Evolutionary conservation across 1,284 basidiomycete species (phyloP).

Genomic region (Paramarasmius palmivorus): DNA sequence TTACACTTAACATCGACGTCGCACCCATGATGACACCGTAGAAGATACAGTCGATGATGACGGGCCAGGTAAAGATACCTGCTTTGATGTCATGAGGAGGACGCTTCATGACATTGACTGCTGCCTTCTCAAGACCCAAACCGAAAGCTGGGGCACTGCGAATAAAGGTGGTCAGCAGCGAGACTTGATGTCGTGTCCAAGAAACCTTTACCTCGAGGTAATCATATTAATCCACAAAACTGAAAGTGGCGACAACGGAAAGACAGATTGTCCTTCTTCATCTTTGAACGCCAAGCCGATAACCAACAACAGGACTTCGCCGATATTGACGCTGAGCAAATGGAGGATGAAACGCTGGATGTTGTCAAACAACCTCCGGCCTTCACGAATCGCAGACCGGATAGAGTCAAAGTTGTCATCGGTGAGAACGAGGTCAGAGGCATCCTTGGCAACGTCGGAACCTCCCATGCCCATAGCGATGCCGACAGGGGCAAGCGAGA

Average conservation of each 20-base stretch:
- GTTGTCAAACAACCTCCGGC: slow-evolving; percentile 44
- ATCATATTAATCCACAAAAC: slow-evolving; percentile 60
- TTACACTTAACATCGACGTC: slow-evolving; percentile 4
- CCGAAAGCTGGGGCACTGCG: slow-evolving; percentile 55
- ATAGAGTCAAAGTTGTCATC: slow-evolving; percentile 66
- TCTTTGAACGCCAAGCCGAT: slow-evolving; percentile 75
- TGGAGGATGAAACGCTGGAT: slow-evolving; percentile 48
- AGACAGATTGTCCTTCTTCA: slow-evolving; percentile 50
- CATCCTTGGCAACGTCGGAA: slow-evolving; percentile 53
- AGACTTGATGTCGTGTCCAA: background rate
- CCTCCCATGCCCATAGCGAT: slow-evolving; percentile 59
- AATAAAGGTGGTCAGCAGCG: background rate
- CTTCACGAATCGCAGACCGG: slow-evolving; percentile 60
- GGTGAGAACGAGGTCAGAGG: slow-evolving; percentile 52
- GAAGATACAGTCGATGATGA: slow-evolving; percentile 55
- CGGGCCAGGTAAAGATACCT: slow-evolving; percentile 51
- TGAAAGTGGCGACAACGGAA: slow-evolving; percentile 67
- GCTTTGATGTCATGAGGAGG: slow-evolving; percentile 47
- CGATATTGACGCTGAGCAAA: slow-evolving; percentile 52
- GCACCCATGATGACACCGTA: slow-evolving; percentile 69
- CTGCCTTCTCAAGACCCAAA: slow-evolving; percentile 58
- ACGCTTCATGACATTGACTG: slow-evolving; percentile 58
- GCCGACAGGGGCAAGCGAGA: slow-evolving; percentile 65
- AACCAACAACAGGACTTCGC: slow-evolving; percentile 60
- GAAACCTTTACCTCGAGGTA: slow-evolving; percentile 25